Evolutionary conservation across 208 protist genomes (phyloP), one percentile per base, ranked within the genome.

Genomic region (Trypanosoma mega): DNA sequence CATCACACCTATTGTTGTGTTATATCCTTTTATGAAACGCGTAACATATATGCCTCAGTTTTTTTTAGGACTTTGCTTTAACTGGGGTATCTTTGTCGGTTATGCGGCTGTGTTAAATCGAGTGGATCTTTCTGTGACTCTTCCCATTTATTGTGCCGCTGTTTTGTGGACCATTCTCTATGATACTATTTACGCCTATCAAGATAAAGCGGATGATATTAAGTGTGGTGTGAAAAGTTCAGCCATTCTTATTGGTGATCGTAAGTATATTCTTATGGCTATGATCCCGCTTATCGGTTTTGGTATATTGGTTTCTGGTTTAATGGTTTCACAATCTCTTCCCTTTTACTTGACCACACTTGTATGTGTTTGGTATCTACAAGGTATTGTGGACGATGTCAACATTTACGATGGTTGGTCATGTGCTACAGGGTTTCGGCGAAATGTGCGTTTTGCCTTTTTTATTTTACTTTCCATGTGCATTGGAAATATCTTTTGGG

Each of bases 321-420:
- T 88, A 16, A 51, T 80, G 52, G 84, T 76, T 8, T 83, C 85
- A 21, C 85, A 92, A 67, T 78, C 80, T 4, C 50, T 91, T 59
- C 79, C 81, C 12, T 94, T 78, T 73, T 94, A 92, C 63, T 27
- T 85, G 8, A 69, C 80, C 20, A 68, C 85, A 31, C 26, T 78
- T 3, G 12, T 82, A 21, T 86, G 78, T 56, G 74, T 81, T 49
- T 86, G 80, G 65, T 74, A 78, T 43, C 72, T 94, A 16, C 69
- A 89, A 62, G 53, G 49, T 50, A 81, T 92, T 43, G 77, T 94
- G 37, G 88, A 94, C 43, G 72, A 92, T 65, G 85, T 92, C 23
- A 94, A 94, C 68, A 87, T 94, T 50, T 86, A 91, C 66, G 88
- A 94, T 63, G 52, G 37, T 37, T 94, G 82, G 85, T 92, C 85